phyloP scores from a whole-genome alignment of 2,329 filamentous ascomycete genomes.

The Pseudogymnoascus sp. region DNA sequence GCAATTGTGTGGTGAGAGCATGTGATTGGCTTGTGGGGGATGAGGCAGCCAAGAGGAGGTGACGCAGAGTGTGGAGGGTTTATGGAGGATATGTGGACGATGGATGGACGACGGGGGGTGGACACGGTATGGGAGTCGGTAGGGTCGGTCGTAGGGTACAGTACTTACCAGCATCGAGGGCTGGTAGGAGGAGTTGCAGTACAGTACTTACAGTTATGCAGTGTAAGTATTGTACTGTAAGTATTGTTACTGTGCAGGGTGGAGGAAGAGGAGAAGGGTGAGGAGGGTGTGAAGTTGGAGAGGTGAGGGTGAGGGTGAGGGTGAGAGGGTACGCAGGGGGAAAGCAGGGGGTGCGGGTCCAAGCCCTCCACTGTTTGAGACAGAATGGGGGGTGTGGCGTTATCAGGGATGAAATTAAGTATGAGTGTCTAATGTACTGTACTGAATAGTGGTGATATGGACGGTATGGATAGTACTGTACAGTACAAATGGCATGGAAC shows the following conservation, averaged over 20 bases:
- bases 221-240: no score
- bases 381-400: background rate
- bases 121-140: no score
- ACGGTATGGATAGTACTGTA: background rate
- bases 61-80: background rate
- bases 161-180: background rate
- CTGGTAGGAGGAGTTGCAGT: background rate
- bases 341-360: constrained; percentile 1
- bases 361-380: constrained; percentile 3
- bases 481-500: background rate
- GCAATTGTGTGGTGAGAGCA: background rate
- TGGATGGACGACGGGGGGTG: background rate
- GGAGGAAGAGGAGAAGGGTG: no score
- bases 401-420: background rate
- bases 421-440: background rate
- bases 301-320: background rate
- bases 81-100: background rate
- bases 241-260: no score
- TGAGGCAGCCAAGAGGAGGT: background rate
- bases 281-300: no score
- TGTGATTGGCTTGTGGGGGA: background rate
- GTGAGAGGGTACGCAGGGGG: background rate
- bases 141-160: background rate
- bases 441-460: no score
- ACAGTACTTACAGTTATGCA: background rate